Evolutionary conservation across 768 basidiomycete genomes (phyloP).

Genomic region (Leccinum pellstonianum): DNA sequence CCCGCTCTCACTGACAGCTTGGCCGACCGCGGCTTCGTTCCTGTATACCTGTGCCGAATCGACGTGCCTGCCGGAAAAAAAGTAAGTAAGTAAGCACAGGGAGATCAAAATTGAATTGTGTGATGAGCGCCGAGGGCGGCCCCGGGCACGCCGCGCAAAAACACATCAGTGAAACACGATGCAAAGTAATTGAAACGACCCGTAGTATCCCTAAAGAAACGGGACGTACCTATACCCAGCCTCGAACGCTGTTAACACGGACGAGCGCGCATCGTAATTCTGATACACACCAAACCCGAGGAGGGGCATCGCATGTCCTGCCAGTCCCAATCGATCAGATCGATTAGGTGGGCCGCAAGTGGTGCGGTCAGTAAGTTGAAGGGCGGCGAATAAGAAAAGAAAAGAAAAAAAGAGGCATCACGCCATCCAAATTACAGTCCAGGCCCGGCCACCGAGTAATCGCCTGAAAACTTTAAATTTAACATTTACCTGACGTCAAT

Average conservation of each 20-base stretch:
- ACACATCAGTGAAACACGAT: not conserved
- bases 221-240: constrained; percentile 58
- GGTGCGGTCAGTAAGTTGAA: not conserved
- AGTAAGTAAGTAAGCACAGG: not conserved
- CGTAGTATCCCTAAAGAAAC: not conserved
- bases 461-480: constrained; percentile 30
- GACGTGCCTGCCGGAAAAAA: constrained; percentile 49
- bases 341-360: not conserved
- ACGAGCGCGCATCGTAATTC: constrained; percentile 54
- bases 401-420: not conserved
- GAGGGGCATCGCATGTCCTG: constrained; percentile 58
- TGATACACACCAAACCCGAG: constrained; percentile 73
- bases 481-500: constrained; percentile 35
- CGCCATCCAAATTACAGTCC: not conserved
- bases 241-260: constrained; percentile 60
- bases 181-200: not conserved
- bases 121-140: not conserved
- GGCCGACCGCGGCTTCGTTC: constrained; percentile 63
- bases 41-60: constrained; percentile 72
- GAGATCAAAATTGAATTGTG: constrained; percentile 1
- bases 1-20: constrained; percentile 56
- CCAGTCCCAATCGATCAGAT: constrained; percentile 5
- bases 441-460: not conserved
- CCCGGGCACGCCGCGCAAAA: not conserved
- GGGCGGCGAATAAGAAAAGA: not conserved